Percentiles rank a stretch among this genome's conserved stretches.
Evolutionary conservation across 2,329 filamentous ascomycete species (phyloP).

Genomic region (Fusarium agapanthi): DNA sequence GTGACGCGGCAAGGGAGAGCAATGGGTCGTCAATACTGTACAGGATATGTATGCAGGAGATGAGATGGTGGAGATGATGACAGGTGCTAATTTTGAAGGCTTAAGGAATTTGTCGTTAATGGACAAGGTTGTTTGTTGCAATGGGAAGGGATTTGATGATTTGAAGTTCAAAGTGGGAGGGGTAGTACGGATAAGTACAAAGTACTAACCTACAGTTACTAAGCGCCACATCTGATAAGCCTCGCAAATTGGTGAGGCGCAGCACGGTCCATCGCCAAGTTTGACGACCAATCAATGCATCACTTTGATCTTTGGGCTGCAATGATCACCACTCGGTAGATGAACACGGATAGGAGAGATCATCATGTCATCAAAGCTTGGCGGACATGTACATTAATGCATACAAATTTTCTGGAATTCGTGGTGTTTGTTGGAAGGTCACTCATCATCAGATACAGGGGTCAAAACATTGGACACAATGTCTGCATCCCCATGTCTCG

Average conservation of each 20-base stretch:
- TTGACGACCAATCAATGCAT: background rate
- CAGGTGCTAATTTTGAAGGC: constrained; percentile 19
- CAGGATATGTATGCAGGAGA: constrained; percentile 13
- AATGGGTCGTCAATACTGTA: background rate
- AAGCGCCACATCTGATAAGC: constrained; percentile 40
- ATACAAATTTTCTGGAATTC: background rate
- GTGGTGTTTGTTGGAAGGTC: background rate
- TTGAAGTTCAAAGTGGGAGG: constrained; percentile 27
- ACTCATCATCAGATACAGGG: background rate
- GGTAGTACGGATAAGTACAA: constrained; percentile 20
- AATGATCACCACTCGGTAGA: constrained; percentile 7
- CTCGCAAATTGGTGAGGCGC: constrained; percentile 30
- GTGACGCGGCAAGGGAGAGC: constrained; percentile 9
- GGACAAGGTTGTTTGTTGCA: constrained; percentile 28
- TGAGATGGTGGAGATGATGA: constrained; percentile 33
- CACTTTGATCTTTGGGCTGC: background rate
- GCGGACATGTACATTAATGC: background rate
- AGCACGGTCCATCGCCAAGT: constrained; percentile 13
- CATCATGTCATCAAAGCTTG: background rate
- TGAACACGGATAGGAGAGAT: background rate
- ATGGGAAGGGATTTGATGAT: constrained; percentile 17
- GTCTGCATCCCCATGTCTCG: background rate
- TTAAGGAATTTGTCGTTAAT: constrained; percentile 20
- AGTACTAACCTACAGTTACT: background rate
- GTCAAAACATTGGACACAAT: background rate